Conservation (phyloP, 192 early-diverging fungal genomes). For the Thoreauomyces humboldtii region DNA sequence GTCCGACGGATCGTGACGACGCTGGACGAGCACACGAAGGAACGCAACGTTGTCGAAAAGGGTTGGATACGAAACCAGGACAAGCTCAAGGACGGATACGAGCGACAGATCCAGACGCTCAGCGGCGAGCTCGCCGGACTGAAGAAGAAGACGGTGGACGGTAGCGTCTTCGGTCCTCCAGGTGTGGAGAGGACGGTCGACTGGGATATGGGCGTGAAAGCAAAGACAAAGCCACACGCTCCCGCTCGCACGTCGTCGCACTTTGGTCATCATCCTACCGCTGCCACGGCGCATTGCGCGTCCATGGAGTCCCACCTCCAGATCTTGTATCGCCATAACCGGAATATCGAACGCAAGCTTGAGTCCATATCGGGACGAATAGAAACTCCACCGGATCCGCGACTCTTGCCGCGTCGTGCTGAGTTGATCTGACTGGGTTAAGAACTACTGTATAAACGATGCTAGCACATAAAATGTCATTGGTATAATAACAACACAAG, state of each 20-base stretch:
- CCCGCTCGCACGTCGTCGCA: neutral
- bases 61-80: constrained; percentile 10
- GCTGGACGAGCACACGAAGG: constrained; percentile 13
- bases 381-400: too few relatives aligned
- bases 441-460: too few relatives aligned
- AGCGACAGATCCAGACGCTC: constrained; percentile 12
- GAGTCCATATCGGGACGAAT: too few relatives aligned
- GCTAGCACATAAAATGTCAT: too few relatives aligned
- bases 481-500: too few relatives aligned
- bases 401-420: too few relatives aligned
- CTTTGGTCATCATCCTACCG: neutral
- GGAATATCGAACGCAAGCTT: neutral
- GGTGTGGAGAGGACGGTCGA: neutral
- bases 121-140: constrained; percentile 11
- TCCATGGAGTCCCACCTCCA: neutral
- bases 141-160: neutral
- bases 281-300: neutral
- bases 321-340: neutral
- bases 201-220: neutral
- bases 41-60: constrained; percentile 11
- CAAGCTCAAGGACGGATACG: constrained; percentile 2
- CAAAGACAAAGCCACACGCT: neutral
- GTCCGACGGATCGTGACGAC: constrained; percentile 8
- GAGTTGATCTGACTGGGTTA: too few relatives aligned
- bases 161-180: neutral